Conservation (phyloP, 176 grass and related monocot genomes). For the Musa acuminata region DNA sequence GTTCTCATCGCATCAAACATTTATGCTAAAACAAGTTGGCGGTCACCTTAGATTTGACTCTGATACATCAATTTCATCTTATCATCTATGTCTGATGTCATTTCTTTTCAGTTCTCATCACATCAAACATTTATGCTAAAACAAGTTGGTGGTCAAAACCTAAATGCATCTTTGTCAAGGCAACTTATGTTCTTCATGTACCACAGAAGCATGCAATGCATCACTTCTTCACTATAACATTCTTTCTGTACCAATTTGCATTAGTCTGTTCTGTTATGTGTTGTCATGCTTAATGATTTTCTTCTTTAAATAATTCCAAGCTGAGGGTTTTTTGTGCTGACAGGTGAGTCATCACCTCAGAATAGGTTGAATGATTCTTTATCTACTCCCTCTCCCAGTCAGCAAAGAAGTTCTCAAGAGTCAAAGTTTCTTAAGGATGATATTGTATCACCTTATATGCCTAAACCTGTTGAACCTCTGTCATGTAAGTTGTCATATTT, state of each 20-base stretch:
- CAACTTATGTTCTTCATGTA: neutral
- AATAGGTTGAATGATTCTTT: conserved; percentile 47
- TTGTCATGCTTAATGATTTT: neutral
- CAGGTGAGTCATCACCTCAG: conserved; percentile 47
- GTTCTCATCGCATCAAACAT: neutral
- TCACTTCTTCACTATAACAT: neutral
- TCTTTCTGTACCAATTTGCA: too few species aligned
- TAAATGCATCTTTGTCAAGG: neutral
- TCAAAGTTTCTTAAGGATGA: conserved; percentile 56
- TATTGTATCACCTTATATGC: conserved; percentile 43
- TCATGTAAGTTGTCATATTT: conserved; percentile 55
- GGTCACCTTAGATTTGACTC: too few species aligned
- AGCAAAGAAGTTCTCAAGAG: conserved; percentile 43
- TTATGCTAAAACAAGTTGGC: neutral
- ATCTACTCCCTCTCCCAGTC: conserved; percentile 34
- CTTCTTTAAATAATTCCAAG: neutral
- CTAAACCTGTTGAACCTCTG: conserved; percentile 67
- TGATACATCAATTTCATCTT: too few species aligned
- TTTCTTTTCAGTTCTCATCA: neutral
- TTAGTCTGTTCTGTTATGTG: neutral
- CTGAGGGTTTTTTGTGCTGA: conserved; percentile 20
- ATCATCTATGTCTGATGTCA: neutral
- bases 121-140: neutral
- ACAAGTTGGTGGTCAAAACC: neutral
- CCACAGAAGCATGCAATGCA: neutral